Base-by-base conservation (phyloP, 2,329 filamentous ascomycete species). In the Drechmeria coniospora region DNA sequence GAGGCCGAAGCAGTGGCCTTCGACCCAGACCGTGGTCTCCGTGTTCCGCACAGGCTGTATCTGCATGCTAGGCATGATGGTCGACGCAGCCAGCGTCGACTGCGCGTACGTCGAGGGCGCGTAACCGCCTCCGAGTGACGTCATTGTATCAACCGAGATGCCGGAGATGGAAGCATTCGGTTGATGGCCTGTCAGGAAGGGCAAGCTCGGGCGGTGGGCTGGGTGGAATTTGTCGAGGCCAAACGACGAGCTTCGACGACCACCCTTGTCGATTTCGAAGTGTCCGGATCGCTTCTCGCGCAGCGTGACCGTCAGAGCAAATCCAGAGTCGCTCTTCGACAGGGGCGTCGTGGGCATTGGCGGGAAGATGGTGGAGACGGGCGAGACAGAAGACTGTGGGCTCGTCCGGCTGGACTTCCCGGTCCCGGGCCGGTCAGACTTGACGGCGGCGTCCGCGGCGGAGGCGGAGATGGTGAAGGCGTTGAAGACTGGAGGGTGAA, bases 241-340 rank as follows among this genome's bases (percentile, higher is more conserved):
- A 52, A 93, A 92, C 1, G 86, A 92, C n/a, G 86, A 92, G 57
- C 86, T 94, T 38, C 87, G 73, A 33, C 86, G 72, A 11, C 79
- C 79, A n/a, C 79, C 79, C 38, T 66, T 58, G 36, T 78, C 72
- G 43, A 90, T 80, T n/a, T 51, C 50, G 40, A 95, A 93, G 49
- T 94, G 83, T 2, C 81, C 86, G 3, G 90, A 95, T 28, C 87
- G 73, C 59, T 95, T 98, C 55, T 95, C 90, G 18, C 84, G 74
- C 32, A 98, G 61, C 4, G 82, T 92, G 12, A 80, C 74, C 36
- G 86, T 77, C 31, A 93, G 61, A 20, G 82, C 80, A 51, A 90
- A 92, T 2, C 83, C 87, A 4, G 87, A 94, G 47, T 98, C 90
- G 44, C 79, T 92, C 11, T 84, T 70, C 5, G 84, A 92, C n/a